These are phyloP conservation scores for Geoglossum glabrum DNA, from an alignment of 495 filamentous ascomycete species.

Conservation along the genomic window DNA sequence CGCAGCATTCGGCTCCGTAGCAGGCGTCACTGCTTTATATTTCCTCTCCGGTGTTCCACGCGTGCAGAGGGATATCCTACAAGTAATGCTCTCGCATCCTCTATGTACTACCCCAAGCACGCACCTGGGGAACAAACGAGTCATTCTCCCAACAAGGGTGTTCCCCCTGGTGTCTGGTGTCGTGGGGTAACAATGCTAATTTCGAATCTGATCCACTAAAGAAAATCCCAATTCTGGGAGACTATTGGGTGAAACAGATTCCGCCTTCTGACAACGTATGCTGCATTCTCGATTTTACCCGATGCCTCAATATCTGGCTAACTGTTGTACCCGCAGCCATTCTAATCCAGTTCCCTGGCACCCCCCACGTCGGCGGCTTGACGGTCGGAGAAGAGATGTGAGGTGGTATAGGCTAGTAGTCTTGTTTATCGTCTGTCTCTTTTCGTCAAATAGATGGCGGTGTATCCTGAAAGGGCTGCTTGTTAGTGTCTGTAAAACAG, in stretches of 20 bases:
- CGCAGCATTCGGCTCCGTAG: constrained; percentile 37
- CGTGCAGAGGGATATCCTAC: constrained; percentile 43
- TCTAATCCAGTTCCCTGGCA: not conserved
- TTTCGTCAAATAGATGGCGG: not conserved
- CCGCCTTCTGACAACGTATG: constrained; percentile 38
- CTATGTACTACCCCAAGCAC: not conserved
- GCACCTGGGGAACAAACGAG: constrained; percentile 8
- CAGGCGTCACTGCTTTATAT: constrained; percentile 43
- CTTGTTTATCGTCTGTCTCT: not conserved
- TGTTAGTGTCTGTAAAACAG: not conserved
- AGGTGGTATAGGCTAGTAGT: not conserved
- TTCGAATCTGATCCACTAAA: constrained; percentile 6
- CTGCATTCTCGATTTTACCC: not conserved
- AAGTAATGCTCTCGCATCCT: constrained; percentile 8
- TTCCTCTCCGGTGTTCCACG: constrained; percentile 52
- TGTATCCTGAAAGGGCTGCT: not conserved
- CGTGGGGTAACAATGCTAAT: constrained; percentile 1
- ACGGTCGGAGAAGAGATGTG: not conserved
- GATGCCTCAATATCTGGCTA: not conserved
- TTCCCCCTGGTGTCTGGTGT: not conserved
- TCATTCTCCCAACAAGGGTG: not conserved
- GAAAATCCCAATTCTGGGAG: constrained; percentile 38
- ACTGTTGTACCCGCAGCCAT: not conserved
- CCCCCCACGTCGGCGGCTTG: not conserved
- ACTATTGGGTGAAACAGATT: constrained; percentile 35